Base-by-base conservation (phyloP, 1,284 basidiomycete genomes). In the Bjerkandera adusta region DNA sequence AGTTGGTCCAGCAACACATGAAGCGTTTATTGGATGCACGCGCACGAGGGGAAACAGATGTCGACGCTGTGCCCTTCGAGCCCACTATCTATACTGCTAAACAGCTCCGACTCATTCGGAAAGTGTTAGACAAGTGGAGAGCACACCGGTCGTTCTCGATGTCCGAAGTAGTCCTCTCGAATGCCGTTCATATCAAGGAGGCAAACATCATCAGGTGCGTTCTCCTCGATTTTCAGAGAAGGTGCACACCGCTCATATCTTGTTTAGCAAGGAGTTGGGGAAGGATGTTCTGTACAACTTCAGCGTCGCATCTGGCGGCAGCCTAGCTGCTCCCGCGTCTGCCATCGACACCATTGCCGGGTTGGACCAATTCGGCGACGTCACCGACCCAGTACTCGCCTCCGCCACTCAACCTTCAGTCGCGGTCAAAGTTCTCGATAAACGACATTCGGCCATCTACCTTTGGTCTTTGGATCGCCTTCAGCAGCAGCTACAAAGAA, bases 271-370 rank as follows among this genome's bases (percentile, higher is more conserved):
- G 59, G 89, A 93, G 64, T 79, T 97, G 35, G 76, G 79, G 26
- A 93, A 95, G 63, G 79, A 86, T 36, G 89, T 96, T 33, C 77
- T 82, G 6, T 98, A 95, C 66, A 97, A 99, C 66, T 96, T 97
- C 61, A 85, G 87, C 3, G 81, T 97, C 38, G 82, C 91, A 20
- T 85, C 94, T 40, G 90, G 89, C 36, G 89, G 88, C 16, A 80
- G 86, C 5, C 71, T 93, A 15, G 85, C 88, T 36, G 80, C 85
- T 2, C 92, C 94, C 3, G 76, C 75, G 13, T 97, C 94, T 13
- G 85, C 87, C 3, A 77, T 93, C 33, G 93, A 94, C 60, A 84
- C 85, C 21, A 88, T 94, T 51, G 89, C 89, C 20, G 92, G 92
- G 2, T 70, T 97, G 32, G 87, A 92, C 64, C 89, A 94, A 60